A percentile compares a stretch with the other conserved stretches of the same genome.
These are phyloP conservation scores for Chondrostereum purpureum DNA, from an alignment of 1,284 basidiomycete genomes.

Conservation along the genomic window DNA sequence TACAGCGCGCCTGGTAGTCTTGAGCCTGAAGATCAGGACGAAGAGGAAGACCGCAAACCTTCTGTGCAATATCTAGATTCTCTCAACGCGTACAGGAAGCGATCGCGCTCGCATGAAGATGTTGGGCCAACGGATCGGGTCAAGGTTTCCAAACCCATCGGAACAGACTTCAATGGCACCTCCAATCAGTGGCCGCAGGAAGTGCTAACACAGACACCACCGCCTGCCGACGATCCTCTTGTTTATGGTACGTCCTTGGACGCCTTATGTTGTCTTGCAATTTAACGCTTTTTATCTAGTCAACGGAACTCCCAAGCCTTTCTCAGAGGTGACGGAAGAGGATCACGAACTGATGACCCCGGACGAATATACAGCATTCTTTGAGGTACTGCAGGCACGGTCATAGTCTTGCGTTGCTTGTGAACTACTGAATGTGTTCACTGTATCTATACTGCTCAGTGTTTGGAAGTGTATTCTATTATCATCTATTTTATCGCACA, in stretches of 20 bases:
- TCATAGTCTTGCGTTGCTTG: too few relatives aligned
- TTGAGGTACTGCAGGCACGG: conserved; percentile 50
- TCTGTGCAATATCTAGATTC: conserved; percentile 58
- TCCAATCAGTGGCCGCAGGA: conserved; percentile 13
- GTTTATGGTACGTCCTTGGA: conserved; percentile 54
- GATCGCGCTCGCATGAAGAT: conserved; percentile 61
- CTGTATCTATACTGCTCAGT: too few relatives aligned
- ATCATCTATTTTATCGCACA: too few relatives aligned
- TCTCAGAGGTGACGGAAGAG: conserved; percentile 74
- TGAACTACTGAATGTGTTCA: too few relatives aligned
- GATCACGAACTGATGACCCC: conserved; percentile 80
- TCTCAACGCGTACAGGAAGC: conserved; percentile 62
- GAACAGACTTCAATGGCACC: conserved; percentile 18
- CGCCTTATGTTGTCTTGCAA: not conserved
- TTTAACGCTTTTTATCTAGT: conserved; percentile 34
- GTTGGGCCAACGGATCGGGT: conserved; percentile 33
- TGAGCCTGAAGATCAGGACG: conserved; percentile 36
- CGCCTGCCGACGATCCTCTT: conserved; percentile 44
- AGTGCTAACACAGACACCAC: too few relatives aligned
- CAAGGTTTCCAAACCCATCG: conserved; percentile 38
- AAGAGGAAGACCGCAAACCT: conserved; percentile 66
- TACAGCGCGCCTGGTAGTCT: conserved; percentile 35
- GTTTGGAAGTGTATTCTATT: too few relatives aligned
- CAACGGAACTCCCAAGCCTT: conserved; percentile 59
- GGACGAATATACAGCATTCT: conserved; percentile 77